Evolutionary conservation across 208 protist species (phyloP).

Genomic region (Leishmania guyanensis): DNA sequence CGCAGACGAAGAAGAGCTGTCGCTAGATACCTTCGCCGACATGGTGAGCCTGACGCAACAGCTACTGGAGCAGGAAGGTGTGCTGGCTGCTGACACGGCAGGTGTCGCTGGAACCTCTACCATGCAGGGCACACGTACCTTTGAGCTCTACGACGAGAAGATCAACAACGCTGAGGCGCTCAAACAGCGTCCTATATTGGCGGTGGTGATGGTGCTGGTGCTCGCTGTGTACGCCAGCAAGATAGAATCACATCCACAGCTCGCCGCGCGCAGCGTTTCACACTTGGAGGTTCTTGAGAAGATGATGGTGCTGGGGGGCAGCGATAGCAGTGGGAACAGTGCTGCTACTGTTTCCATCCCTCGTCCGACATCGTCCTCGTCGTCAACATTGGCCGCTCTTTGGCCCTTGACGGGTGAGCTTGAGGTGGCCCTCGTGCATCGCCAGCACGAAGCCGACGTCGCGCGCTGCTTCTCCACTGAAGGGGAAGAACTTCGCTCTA

Average conservation of each 20-base stretch:
- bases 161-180: slow-evolving; percentile 10
- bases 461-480: slow-evolving; percentile 24
- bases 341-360: background rate
- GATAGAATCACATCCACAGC: slow-evolving; percentile 20
- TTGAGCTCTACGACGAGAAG: slow-evolving; percentile 31
- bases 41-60: slow-evolving; percentile 29
- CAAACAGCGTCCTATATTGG: slow-evolving; percentile 41
- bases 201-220: slow-evolving; percentile 48
- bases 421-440: slow-evolving; percentile 44
- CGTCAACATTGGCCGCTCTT: slow-evolving; percentile 6
- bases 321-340: background rate
- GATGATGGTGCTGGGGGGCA: slow-evolving; percentile 6
- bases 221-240: slow-evolving; percentile 41
- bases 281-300: slow-evolving; percentile 39
- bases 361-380: background rate
- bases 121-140: slow-evolving; percentile 3
- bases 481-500: slow-evolving; percentile 14
- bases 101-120: background rate
- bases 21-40: slow-evolving; percentile 28
- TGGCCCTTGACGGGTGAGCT: slow-evolving; percentile 40
- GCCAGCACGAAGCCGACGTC: slow-evolving; percentile 56
- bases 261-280: slow-evolving; percentile 33
- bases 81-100: background rate
- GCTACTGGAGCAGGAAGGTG: slow-evolving; percentile 19
- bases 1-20: slow-evolving; percentile 1